phyloP scores from a whole-genome alignment of 805 yeast species.

The Schizosaccharomyces cryophilus region DNA sequence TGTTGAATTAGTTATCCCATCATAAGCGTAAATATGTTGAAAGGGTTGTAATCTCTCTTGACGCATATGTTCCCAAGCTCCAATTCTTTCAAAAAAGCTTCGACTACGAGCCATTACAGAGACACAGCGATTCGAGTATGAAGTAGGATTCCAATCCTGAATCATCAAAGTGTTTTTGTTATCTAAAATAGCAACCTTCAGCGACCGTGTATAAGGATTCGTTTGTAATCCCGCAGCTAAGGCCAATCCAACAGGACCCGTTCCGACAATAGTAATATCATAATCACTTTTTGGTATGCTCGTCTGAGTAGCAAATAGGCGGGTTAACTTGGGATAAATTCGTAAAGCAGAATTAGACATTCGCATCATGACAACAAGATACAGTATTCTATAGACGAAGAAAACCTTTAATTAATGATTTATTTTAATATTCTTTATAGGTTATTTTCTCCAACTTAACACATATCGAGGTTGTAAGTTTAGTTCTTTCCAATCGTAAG shows the following conservation, averaged over 20 bases:
- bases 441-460: too few relatives aligned
- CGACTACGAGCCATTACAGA: constrained; percentile 9
- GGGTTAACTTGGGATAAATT: not conserved
- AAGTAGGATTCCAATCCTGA: constrained; percentile 20
- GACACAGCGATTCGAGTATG: constrained; percentile 12
- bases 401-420: too few relatives aligned
- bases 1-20: constrained; percentile 47
- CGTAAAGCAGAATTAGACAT: not conserved
- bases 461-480: too few relatives aligned
- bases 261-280: constrained; percentile 79
- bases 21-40: constrained; percentile 66
- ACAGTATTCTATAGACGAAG: too few relatives aligned
- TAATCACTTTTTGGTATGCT: not conserved
- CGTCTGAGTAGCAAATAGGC: not conserved
- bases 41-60: constrained; percentile 54
- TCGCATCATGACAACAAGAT: not conserved
- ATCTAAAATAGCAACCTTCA: constrained; percentile 50
- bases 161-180: constrained; percentile 34
- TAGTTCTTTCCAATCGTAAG: too few relatives aligned
- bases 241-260: constrained; percentile 91
- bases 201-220: constrained; percentile 33
- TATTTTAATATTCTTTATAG: too few relatives aligned
- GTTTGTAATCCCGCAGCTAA: constrained; percentile 57
- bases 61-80: constrained; percentile 49
- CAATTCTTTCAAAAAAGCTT: constrained; percentile 37